Conservation (phyloP, 352 stramenopile species). For the Globisporangium canariense region DNA sequence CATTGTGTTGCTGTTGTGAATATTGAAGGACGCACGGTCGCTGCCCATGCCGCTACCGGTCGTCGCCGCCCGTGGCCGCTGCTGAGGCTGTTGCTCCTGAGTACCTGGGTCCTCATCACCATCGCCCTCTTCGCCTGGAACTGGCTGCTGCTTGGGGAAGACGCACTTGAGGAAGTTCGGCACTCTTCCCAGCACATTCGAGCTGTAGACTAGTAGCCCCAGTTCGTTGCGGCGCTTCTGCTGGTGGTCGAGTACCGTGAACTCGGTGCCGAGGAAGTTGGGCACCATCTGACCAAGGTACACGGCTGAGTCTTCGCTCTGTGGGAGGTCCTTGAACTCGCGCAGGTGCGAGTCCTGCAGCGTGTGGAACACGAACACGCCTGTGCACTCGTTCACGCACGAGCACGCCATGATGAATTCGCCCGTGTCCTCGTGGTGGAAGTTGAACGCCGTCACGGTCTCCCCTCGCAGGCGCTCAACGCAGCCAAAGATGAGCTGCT, state of each 20-base stretch:
- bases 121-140: constrained; percentile 5
- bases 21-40: constrained; percentile 45
- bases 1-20: constrained; percentile 39
- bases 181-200: constrained; percentile 76
- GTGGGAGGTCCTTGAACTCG: constrained; percentile 67
- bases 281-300: constrained; percentile 75
- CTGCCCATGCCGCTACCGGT: constrained; percentile 33
- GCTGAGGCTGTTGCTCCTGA: not conserved
- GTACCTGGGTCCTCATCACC: constrained; percentile 5
- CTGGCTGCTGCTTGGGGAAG: constrained; percentile 32
- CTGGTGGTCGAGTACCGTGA: constrained; percentile 80
- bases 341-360: constrained; percentile 71
- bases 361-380: constrained; percentile 82
- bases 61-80: constrained; percentile 12
- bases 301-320: constrained; percentile 70
- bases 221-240: constrained; percentile 66
- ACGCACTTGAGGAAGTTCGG: constrained; percentile 73
- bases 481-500: constrained; percentile 56
- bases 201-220: constrained; percentile 69
- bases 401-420: constrained; percentile 75
- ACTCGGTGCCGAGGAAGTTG: constrained; percentile 85
- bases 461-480: constrained; percentile 67
- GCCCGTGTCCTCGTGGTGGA: constrained; percentile 78
- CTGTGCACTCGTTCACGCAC: constrained; percentile 62
- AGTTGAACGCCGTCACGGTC: constrained; percentile 82